Evolutionary conservation across 208 protist genomes (phyloP), one percentile per base, ranked within the genome.

Genomic region (Leishmania guyanensis): DNA sequence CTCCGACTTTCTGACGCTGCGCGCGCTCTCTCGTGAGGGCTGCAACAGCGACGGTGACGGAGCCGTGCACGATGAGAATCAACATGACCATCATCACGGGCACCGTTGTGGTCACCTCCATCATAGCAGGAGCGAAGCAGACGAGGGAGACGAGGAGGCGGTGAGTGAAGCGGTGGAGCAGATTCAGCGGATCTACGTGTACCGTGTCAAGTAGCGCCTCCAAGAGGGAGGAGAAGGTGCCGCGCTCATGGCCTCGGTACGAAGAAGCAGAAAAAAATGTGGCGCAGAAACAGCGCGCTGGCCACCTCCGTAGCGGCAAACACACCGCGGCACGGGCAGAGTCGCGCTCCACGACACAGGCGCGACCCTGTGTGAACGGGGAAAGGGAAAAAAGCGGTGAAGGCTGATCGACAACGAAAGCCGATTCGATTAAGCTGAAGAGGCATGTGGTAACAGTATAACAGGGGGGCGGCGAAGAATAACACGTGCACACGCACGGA

Each of bases 171-270:
- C 91, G 77, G 68, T 36, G 48, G 90, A 93, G 75, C 54, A 82
- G 72, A 75, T 93, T 16, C 74, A 70, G 2, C 86, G 86, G n/a
- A 90, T 93, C 48, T 81, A 66, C n/a, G 90, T 93, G 17, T 93
- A 93, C 77, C 81, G 84, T 53, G 88, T 93, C 8, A 71, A 80
- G 64, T 93, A 87, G 77, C 20, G 48, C 70, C 48, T 51, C 3
- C 39, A 20, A 71, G 69, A 54, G 20, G 17, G 26, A 5, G 69
- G 33, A 12, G 10, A 5, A 53, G 17, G 39, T 43, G 6, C 39
- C 50, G 66, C 66, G 66, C 66, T 22, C 39, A 48, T 20, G 39
- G 48, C 36, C 9, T 9, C 48, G 2, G 14, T 6, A 22, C 12
- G 12, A 58, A 58, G 54, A n/a, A 26, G 8, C 29, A 26, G n/a